Percentiles rank a stretch among this genome's conserved stretches.
These are phyloP conservation scores for Stachybotrys chlorohalonatus DNA, from an alignment of 2,329 filamentous ascomycete genomes.

Conservation along the genomic window DNA sequence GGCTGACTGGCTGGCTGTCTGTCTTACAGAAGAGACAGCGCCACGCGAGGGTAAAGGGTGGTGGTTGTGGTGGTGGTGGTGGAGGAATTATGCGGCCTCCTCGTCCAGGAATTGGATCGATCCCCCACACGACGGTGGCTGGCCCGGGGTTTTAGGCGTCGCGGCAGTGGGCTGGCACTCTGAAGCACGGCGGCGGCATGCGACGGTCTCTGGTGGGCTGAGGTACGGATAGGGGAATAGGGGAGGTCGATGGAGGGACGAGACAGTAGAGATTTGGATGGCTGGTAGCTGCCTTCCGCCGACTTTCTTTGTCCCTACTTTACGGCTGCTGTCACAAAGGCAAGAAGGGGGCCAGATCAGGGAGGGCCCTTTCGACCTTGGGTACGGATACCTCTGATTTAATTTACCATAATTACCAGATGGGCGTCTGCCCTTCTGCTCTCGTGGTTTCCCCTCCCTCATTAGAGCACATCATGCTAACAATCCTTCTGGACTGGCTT, in stretches of 20 bases:
- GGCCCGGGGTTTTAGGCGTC: not conserved
- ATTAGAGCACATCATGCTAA: not conserved
- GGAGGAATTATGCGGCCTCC: conserved; percentile 13
- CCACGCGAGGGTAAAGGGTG: conserved; percentile 4
- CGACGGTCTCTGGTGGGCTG: not conserved
- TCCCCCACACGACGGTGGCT: conserved; percentile 16
- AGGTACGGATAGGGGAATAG: too few relatives aligned
- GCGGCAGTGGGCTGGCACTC: not conserved
- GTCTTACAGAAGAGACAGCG: conserved; percentile 17
- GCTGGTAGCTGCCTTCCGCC: not conserved
- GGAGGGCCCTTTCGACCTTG: too few relatives aligned
- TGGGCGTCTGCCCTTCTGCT: not conserved
- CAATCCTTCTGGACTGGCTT: not conserved
- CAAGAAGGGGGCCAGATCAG: too few relatives aligned
- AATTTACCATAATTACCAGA: not conserved
- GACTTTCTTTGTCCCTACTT: not conserved
- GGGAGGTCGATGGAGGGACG: not conserved
- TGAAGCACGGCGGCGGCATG: not conserved
- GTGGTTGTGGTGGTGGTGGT: conserved; percentile 6
- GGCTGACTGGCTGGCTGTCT: conserved; percentile 1
- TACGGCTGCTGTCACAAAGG: too few relatives aligned
- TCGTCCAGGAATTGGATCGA: conserved; percentile 15
- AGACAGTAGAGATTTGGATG: not conserved
- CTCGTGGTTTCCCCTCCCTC: not conserved
- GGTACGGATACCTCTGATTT: too few relatives aligned